Evolutionary conservation across 805 yeast genomes (phyloP).

Genomic region (Kodamaea nitidulidarum): DNA sequence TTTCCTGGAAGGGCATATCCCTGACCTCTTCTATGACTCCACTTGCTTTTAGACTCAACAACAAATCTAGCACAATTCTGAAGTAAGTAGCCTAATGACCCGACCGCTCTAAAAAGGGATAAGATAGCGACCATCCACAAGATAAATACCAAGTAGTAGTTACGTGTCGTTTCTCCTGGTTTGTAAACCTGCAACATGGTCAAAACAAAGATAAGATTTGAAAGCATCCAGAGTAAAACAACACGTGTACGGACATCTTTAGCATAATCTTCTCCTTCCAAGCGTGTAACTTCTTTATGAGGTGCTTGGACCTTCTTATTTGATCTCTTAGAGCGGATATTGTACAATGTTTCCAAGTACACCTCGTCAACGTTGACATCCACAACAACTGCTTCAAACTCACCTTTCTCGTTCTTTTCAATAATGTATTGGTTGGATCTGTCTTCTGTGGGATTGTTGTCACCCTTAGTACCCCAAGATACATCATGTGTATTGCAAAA

Average conservation of each 20-base stretch:
- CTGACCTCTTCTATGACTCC: conserved; percentile 34
- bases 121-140: conserved; percentile 90
- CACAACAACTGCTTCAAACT: conserved; percentile 71
- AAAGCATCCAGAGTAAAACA: conserved; percentile 89
- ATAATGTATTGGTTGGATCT: conserved; percentile 79
- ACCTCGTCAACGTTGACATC: conserved; percentile 83
- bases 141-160: conserved; percentile 77
- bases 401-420: conserved; percentile 74
- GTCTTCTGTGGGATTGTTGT: conserved; percentile 59
- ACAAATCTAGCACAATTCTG: conserved; percentile 34
- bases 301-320: conserved; percentile 42
- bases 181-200: conserved; percentile 79
- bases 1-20: conserved; percentile 35
- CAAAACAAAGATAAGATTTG: conserved; percentile 79
- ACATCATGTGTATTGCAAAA: conserved; percentile 98
- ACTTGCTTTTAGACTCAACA: conserved; percentile 38
- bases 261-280: conserved; percentile 76
- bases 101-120: conserved; percentile 76
- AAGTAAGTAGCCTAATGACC: conserved; percentile 68
- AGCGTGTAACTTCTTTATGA: conserved; percentile 23
- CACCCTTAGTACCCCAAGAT: conserved; percentile 99
- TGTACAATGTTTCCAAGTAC: conserved; percentile 69
- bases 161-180: conserved; percentile 53
- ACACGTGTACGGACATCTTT: conserved; percentile 93
- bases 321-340: conserved; percentile 67